phyloP scores from a whole-genome alignment of 306 rosid genomes.

The Aeschynomene evenia region DNA sequence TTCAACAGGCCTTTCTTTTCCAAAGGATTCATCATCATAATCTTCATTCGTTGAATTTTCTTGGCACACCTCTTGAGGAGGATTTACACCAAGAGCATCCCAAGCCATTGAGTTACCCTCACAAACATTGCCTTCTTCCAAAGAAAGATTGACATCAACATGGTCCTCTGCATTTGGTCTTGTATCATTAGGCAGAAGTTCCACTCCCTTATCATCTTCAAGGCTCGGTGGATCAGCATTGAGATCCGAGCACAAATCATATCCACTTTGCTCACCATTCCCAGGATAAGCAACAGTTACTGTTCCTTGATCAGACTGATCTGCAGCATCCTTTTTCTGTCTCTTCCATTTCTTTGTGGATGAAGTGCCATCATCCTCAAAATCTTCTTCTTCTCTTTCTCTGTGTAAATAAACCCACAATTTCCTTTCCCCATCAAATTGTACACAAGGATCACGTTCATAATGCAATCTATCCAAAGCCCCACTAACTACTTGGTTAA shows the following conservation, averaged over 20 bases:
- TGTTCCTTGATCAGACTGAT: constrained; percentile 78
- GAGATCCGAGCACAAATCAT: constrained; percentile 86
- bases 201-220: constrained; percentile 69
- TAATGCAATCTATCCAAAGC: constrained; percentile 98
- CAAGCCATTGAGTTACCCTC: constrained; percentile 56
- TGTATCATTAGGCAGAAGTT: constrained; percentile 49
- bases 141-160: constrained; percentile 48
- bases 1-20: constrained; percentile 69
- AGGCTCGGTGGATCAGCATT: constrained; percentile 68
- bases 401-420: constrained; percentile 98
- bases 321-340: constrained; percentile 86
- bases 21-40: constrained; percentile 83
- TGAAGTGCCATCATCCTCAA: constrained; percentile 98
- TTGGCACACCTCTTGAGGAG: constrained; percentile 70
- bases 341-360: constrained; percentile 99
- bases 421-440: constrained; percentile 93
- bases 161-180: constrained; percentile 52
- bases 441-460: constrained; percentile 99
- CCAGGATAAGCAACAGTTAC: constrained; percentile 74
- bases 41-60: constrained; percentile 92
- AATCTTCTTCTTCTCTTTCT: constrained; percentile 99
- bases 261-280: constrained; percentile 64
- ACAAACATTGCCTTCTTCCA: constrained; percentile 56
- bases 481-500: constrained; percentile 98
- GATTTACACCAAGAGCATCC: constrained; percentile 61